Evolutionary conservation across 192 early-diverging fungal genomes (phyloP), one percentile per base, ranked within the genome.

Genomic region (Mortierella hygrophila): DNA sequence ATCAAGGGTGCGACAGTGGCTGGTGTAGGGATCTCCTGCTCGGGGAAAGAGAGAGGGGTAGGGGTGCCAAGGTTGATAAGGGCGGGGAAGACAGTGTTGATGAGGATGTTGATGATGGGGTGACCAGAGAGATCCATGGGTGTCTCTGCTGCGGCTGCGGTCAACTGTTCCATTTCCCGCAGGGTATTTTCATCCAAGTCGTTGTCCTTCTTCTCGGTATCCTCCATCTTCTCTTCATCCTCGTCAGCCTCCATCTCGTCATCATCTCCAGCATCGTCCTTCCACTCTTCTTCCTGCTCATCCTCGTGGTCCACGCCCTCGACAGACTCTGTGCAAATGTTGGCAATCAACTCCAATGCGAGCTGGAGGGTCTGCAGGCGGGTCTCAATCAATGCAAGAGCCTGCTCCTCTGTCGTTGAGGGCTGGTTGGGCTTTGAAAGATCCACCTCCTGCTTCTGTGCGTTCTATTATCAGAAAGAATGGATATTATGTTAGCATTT

Each of bases 291-390:
- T 47, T 86, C 82, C 49, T 77, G 60, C 13, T 76, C 20, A 35
- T 78, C 60, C 46, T 71, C 70, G 26, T 80, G 32, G 13, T 78
- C 83, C 74, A 89, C 91, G 55, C 88, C 88, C n/a, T 78, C 83
- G 37, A 88, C 88, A 57, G 89, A 94, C 74, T 95, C 93, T 9
- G 93, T 92, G 79, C 94, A 97, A 60, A 97, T 93, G 77, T 96
- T 96, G 68, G 97, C 92, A 6, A 97, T 89, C 38, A 99, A 76
- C 83, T 99, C 97, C 38, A 99, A 87, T 21, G 92, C 91, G 26
- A 97, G 80, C 70, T 95, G 94, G 11, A 96, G 81, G 13, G 92
- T 93, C 26, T 87, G 90, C 72, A 97, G 60, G 16, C 90, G 89
- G 0, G 87, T 87, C 77, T 94, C 92, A 41, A 94, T 80, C n/a